phyloP scores from a whole-genome alignment of 2,329 filamentous ascomycete genomes.

The Talaromyces albobiverticillius region DNA sequence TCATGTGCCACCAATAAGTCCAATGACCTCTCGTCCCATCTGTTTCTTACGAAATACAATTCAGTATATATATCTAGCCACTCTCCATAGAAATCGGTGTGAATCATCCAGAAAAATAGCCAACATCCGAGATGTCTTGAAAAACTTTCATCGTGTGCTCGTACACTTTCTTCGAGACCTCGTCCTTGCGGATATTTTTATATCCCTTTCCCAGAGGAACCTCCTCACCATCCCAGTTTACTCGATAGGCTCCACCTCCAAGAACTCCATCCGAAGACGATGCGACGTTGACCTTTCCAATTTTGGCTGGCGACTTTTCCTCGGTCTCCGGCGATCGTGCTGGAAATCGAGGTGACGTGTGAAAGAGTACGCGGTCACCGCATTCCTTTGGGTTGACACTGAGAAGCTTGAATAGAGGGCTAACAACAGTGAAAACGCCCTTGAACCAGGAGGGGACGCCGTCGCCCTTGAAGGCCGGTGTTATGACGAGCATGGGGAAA shows the following conservation, averaged over 20 bases:
- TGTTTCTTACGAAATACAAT: no score
- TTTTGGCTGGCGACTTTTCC: background rate
- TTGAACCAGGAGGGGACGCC: constrained; percentile 9
- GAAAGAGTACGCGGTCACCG: constrained; percentile 6
- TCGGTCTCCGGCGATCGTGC: background rate
- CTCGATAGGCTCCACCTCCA: constrained; percentile 6
- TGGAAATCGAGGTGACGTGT: constrained; percentile 9
- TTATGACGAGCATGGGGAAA: constrained; percentile 8
- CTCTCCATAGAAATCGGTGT: no score
- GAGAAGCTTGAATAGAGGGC: background rate
- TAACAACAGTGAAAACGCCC: background rate
- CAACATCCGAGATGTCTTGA: constrained; percentile 6
- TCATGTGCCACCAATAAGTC: no score
- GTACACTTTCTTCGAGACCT: constrained; percentile 3
- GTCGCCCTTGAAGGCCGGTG: constrained; percentile 1
- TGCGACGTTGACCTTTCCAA: background rate
- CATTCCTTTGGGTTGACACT: constrained; percentile 6
- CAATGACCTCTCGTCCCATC: no score
- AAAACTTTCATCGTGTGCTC: constrained; percentile 7
- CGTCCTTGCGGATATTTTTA: constrained; percentile 11
- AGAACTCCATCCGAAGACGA: constrained; percentile 1
- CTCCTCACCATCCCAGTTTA: constrained; percentile 4
- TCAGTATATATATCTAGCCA: no score
- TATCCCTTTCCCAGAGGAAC: constrained; percentile 4
- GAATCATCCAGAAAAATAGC: background rate